These are phyloP conservation scores for Dryadomyces quercivorus DNA, from an alignment of 2,329 filamentous ascomycete species.

Conservation along the genomic window DNA sequence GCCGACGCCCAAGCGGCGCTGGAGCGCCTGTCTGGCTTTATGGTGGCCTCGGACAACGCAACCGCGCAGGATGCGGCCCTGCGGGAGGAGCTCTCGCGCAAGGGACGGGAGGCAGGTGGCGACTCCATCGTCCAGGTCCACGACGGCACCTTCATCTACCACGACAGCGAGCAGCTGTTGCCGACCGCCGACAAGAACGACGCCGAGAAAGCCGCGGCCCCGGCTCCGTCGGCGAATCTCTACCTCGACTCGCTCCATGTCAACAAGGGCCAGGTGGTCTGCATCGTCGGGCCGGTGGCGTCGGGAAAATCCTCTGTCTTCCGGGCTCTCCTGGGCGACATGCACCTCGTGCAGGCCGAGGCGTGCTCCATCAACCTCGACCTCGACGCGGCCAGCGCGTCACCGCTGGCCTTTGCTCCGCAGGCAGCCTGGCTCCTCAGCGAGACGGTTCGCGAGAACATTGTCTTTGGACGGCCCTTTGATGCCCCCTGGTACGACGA, in stretches of 20 bases:
- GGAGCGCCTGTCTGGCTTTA: slow-evolving; percentile 13
- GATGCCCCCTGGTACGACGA: slow-evolving; percentile 64
- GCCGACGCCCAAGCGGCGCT: slow-evolving; percentile 14
- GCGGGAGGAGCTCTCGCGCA: slow-evolving; percentile 2
- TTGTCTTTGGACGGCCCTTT: slow-evolving; percentile 35
- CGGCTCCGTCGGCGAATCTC: background rate
- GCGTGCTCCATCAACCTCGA: slow-evolving; percentile 11
- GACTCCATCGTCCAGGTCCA: slow-evolving; percentile 7
- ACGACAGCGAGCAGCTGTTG: slow-evolving; percentile 9
- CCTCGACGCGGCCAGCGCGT: slow-evolving; percentile 5
- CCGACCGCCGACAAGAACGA: background rate
- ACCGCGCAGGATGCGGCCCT: slow-evolving; percentile 1
- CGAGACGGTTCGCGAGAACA: slow-evolving; percentile 34
- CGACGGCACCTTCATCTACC: slow-evolving; percentile 11
- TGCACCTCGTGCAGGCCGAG: slow-evolving; percentile 12
- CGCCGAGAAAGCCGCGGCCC: background rate
- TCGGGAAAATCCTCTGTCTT: slow-evolving; percentile 16
- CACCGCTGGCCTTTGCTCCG: slow-evolving; percentile 16
- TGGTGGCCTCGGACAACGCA: slow-evolving; percentile 10
- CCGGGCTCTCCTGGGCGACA: slow-evolving; percentile 14
- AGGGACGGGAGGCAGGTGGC: background rate
- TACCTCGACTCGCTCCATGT: slow-evolving; percentile 5
- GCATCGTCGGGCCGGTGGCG: slow-evolving; percentile 13
- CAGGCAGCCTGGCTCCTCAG: slow-evolving; percentile 53
- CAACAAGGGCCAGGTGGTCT: slow-evolving; percentile 7